Conservation (phyloP, 805 yeast genomes). For the Pichia paraexigua region DNA sequence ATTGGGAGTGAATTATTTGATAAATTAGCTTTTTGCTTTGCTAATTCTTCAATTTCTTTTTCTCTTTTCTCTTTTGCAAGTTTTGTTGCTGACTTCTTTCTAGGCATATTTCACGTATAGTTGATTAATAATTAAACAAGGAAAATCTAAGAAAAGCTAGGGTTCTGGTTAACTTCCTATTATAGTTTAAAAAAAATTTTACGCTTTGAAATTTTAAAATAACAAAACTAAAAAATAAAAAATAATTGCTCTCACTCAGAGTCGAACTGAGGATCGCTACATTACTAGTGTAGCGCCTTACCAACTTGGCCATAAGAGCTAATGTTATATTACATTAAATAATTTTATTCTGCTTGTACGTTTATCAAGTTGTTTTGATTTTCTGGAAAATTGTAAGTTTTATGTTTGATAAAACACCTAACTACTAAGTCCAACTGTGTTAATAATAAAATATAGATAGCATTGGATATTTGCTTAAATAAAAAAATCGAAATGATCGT, state of each 20-base stretch:
- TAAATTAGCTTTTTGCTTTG: background rate
- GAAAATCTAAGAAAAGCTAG: background rate
- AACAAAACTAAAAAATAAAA: background rate
- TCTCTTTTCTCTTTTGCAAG: constrained; percentile 45
- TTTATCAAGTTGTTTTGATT: background rate
- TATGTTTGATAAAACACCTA: no score
- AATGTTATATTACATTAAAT: constrained; percentile 2
- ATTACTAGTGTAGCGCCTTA: constrained; percentile 19
- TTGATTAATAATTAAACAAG: no score
- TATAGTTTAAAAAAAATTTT: background rate
- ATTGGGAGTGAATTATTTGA: constrained; percentile 7
- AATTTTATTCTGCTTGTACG: no score
- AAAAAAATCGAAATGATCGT: no score
- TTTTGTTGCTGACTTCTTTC: constrained; percentile 81
- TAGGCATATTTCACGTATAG: constrained; percentile 45
- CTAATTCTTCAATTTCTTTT: constrained; percentile 1
- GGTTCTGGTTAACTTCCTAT: background rate
- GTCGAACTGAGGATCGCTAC: constrained; percentile 18
- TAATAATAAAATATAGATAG: no score
- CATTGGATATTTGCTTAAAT: no score
- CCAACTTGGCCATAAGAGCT: constrained; percentile 19
- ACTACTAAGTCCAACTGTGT: no score
- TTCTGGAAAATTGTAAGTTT: no score
- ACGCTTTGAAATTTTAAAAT: background rate
- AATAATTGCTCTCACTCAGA: constrained; percentile 16